Conservation (phyloP, 192 early-diverging fungal genomes). For the Coemansia sp. region DNA sequence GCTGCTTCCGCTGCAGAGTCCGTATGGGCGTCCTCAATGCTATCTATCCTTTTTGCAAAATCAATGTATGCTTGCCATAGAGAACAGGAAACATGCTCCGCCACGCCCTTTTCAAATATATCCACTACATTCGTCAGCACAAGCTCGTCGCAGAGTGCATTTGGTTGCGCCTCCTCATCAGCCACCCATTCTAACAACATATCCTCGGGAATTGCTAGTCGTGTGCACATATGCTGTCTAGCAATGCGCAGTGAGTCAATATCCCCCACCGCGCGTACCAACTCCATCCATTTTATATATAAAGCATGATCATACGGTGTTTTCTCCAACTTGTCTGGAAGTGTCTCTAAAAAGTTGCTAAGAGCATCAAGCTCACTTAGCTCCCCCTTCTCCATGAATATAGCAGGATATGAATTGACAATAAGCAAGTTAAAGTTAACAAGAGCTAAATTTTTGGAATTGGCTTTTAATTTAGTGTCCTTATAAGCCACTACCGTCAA, state of each 20-base stretch:
- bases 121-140: constrained; percentile 13
- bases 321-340: constrained; percentile 39
- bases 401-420: too few species aligned
- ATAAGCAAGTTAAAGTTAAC: too few species aligned
- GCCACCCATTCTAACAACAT: constrained; percentile 30
- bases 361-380: constrained; percentile 21
- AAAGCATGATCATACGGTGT: constrained; percentile 37
- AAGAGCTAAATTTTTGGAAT: too few species aligned
- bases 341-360: constrained; percentile 23
- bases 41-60: constrained; percentile 13
- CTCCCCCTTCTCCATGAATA: constrained; percentile 3
- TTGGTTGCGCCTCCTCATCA: constrained; percentile 27
- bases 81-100: constrained; percentile 18
- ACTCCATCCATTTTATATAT: constrained; percentile 38
- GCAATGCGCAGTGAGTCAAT: constrained; percentile 39
- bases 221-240: constrained; percentile 22
- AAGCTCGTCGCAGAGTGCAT: constrained; percentile 4
- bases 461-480: too few species aligned
- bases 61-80: constrained; percentile 41
- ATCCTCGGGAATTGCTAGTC: constrained; percentile 31
- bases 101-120: constrained; percentile 14
- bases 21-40: neutral
- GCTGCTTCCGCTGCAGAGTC: constrained; percentile 20
- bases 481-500: too few species aligned
- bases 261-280: constrained; percentile 30